These are phyloP conservation scores for Mycena rebaudengoi DNA, from an alignment of 768 basidiomycete genomes.

Conservation along the genomic window DNA sequence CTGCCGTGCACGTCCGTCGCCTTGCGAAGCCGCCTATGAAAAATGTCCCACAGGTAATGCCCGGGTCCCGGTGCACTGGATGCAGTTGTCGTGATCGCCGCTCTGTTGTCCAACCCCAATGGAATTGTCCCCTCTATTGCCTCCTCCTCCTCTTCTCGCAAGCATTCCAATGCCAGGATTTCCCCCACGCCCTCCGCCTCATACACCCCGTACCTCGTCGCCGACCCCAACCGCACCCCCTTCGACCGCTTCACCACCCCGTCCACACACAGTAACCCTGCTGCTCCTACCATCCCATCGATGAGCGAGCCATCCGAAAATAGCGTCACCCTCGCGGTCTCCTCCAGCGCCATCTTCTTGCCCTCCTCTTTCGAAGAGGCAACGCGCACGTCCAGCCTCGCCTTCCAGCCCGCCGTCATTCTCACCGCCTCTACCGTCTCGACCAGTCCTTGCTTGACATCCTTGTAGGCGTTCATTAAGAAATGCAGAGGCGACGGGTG, in stretches of 20 bases:
- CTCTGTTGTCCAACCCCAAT: background rate
- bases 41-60: background rate
- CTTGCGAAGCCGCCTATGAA: background rate
- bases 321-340: constrained; percentile 16
- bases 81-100: background rate
- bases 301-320: constrained; percentile 28
- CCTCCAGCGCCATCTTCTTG: background rate
- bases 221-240: background rate
- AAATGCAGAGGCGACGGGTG: constrained; percentile 19
- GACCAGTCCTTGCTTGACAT: background rate
- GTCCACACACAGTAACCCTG: background rate
- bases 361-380: constrained; percentile 12
- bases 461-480: background rate
- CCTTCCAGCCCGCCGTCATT: background rate
- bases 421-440: constrained; percentile 16
- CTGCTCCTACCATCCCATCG: constrained; percentile 23
- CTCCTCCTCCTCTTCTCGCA: background rate
- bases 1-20: background rate
- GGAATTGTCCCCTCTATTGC: background rate
- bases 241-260: constrained; percentile 6
- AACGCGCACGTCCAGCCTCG: background rate
- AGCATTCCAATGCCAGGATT: constrained; percentile 1
- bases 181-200: background rate
- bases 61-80: background rate
- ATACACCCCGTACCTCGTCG: background rate